Base-by-base conservation (phyloP, 495 filamentous ascomycete genomes). In the Lepidopterella palustris region DNA sequence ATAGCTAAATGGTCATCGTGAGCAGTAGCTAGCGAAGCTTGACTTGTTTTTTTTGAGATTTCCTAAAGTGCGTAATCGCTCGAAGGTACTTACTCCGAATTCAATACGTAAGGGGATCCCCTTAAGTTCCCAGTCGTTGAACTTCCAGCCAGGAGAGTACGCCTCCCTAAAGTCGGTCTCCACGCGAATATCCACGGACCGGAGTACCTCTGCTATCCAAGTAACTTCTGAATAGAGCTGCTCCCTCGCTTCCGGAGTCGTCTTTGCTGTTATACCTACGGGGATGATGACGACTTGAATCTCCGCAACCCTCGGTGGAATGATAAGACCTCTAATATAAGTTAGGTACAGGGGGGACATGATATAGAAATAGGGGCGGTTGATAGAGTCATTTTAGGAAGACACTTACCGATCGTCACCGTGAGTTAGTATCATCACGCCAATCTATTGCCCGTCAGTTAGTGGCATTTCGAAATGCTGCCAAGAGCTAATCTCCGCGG, bases 351-450 rank as follows among this genome's bases (percentile, higher is more conserved):
- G n/a, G n/a, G n/a, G n/a, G n/a, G n/a, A n/a, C n/a, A n/a, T n/a
- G 18, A 40, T 40, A 40, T n/a, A 40, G 9, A 40, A 40, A 40
- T 40, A 40, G 18, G 9, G 35, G 35, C n/a, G 35, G 9, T n/a
- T 40, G 35, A 9, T n/a, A 40, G 18, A 18, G 35, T 9, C n/a
- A n/a, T n/a, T n/a, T n/a, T n/a, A n/a, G n/a, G n/a, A n/a, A n/a
- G n/a, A n/a, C n/a, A n/a, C n/a, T n/a, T n/a, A n/a, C n/a, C 51
- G 31, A 18, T 32, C 18, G 72, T 97, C 93, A 70, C 89, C 83
- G 78, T 98, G 93, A 57, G 92, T 88, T 85, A 98, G 95, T 64
- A 95, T 87, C 91, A 97, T 97, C 69, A 97, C 89, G 74, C 92
- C 92, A 66, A 98, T 92, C 27, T 4, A n/a, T 9, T 35, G 15